Conservation (phyloP, 2,329 filamentous ascomycete species). For the Exophiala viscosa region DNA sequence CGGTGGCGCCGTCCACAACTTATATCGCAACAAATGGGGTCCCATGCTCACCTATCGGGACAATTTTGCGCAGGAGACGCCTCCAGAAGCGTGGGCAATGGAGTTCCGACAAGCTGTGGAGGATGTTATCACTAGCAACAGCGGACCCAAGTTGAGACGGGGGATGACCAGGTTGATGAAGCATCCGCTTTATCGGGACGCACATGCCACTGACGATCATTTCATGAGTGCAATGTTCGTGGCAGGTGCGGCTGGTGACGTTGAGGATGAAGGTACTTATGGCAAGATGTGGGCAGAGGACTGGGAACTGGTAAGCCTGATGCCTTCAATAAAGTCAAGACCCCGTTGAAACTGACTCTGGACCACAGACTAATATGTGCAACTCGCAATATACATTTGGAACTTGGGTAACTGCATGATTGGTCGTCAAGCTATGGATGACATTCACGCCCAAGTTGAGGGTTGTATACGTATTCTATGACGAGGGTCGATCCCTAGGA, state of each 20-base stretch:
- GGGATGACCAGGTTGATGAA: conserved; percentile 64
- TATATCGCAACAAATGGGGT: conserved; percentile 59
- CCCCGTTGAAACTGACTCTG: background rate
- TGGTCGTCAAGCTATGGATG: background rate
- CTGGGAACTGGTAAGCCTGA: conserved; percentile 49
- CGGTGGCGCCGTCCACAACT: conserved; percentile 13
- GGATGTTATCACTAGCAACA: conserved; percentile 54
- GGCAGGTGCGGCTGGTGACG: conserved; percentile 53
- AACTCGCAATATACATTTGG: conserved; percentile 59
- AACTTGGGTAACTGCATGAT: background rate
- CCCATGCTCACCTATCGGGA: conserved; percentile 61
- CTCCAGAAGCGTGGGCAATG: conserved; percentile 58
- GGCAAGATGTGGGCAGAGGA: conserved; percentile 54
- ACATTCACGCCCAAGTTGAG: background rate
- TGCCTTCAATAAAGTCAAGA: background rate
- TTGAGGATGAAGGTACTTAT: conserved; percentile 43
- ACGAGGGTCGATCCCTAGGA: too few relatives aligned
- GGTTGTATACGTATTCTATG: background rate
- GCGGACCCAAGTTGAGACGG: conserved; percentile 53
- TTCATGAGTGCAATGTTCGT: conserved; percentile 65
- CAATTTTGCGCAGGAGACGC: conserved; percentile 58
- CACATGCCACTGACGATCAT: conserved; percentile 67
- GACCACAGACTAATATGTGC: conserved; percentile 55
- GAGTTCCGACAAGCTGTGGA: conserved; percentile 65
- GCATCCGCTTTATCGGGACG: conserved; percentile 63